phyloP scores from a whole-genome alignment of 2,329 filamentous ascomycete genomes.

The Alternaria viburni region DNA sequence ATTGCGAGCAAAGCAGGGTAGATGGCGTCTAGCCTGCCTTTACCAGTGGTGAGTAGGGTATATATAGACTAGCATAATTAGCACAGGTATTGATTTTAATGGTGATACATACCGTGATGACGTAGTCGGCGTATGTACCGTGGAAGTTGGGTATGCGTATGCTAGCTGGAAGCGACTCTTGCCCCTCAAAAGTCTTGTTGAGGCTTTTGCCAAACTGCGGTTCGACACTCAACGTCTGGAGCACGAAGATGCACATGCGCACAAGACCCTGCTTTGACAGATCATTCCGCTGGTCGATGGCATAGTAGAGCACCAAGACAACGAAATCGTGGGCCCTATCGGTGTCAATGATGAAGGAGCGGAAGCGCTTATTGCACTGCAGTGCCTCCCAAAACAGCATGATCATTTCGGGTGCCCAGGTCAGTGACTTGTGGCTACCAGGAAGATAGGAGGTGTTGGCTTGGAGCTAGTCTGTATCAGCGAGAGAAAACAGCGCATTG shows the following conservation, averaged over 20 bases:
- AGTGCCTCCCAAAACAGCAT: conserved; percentile 98
- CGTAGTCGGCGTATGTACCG: conserved; percentile 90
- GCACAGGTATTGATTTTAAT: conserved; percentile 4
- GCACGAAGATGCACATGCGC: conserved; percentile 94
- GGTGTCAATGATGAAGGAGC: conserved; percentile 96
- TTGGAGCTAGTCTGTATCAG: conserved; percentile 65
- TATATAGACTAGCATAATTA: conserved; percentile 75
- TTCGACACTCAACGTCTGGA: conserved; percentile 95
- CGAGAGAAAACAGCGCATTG: not conserved
- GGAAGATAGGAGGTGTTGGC: conserved; percentile 88
- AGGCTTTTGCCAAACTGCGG: conserved; percentile 87
- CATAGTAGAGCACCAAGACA: conserved; percentile 88
- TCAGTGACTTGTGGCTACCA: conserved; percentile 77
- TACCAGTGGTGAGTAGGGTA: conserved; percentile 86
- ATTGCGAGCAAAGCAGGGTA: conserved; percentile 92
- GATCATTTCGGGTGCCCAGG: conserved; percentile 93
- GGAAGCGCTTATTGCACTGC: conserved; percentile 97
- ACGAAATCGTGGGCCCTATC: conserved; percentile 92
- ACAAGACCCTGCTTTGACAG: conserved; percentile 88
- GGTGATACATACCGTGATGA: conserved; percentile 73
- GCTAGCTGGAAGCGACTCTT: conserved; percentile 81
- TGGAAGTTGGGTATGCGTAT: conserved; percentile 85
- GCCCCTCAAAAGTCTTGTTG: conserved; percentile 86
- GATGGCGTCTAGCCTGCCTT: conserved; percentile 86
- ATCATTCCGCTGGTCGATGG: conserved; percentile 86